phyloP scores from a whole-genome alignment of 495 filamentous ascomycete genomes.

The Chaetomium cochliodes region DNA sequence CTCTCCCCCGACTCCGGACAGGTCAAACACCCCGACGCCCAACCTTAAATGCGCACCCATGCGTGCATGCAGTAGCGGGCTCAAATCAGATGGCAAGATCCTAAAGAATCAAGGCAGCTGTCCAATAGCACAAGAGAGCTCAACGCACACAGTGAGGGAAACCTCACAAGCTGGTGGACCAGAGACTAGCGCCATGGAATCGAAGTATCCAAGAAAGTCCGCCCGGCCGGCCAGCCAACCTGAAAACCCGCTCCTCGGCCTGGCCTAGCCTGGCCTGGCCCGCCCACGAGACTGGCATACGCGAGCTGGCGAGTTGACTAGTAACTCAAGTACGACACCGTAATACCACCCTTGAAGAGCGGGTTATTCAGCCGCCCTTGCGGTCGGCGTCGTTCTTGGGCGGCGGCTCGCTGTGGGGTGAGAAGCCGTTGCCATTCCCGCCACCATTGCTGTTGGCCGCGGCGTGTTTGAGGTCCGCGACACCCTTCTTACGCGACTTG shows the following conservation, averaged over 20 bases:
- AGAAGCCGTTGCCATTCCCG: slow-evolving; percentile 30
- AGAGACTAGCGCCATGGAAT: slow-evolving; percentile 1
- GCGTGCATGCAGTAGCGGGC: neutral
- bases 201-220: slow-evolving; percentile 35
- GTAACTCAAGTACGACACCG: slow-evolving; percentile 4
- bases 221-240: neutral
- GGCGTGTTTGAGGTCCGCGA: slow-evolving; percentile 35
- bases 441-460: slow-evolving; percentile 5
- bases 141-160: neutral
- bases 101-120: neutral
- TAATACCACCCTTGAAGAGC: neutral
- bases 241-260: neutral
- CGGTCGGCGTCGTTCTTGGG: slow-evolving; percentile 54
- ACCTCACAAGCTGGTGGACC: neutral
- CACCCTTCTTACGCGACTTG: slow-evolving; percentile 49
- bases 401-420: slow-evolving; percentile 45
- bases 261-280: neutral
- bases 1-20: neutral
- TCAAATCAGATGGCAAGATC: slow-evolving; percentile 4
- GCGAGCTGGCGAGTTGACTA: neutral
- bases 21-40: neutral
- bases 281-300: neutral
- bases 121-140: neutral
- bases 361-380: slow-evolving; percentile 49
- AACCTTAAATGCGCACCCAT: neutral